phyloP scores from a whole-genome alignment of 2,329 filamentous ascomycete species.

The Achaetomium macrosporum region DNA sequence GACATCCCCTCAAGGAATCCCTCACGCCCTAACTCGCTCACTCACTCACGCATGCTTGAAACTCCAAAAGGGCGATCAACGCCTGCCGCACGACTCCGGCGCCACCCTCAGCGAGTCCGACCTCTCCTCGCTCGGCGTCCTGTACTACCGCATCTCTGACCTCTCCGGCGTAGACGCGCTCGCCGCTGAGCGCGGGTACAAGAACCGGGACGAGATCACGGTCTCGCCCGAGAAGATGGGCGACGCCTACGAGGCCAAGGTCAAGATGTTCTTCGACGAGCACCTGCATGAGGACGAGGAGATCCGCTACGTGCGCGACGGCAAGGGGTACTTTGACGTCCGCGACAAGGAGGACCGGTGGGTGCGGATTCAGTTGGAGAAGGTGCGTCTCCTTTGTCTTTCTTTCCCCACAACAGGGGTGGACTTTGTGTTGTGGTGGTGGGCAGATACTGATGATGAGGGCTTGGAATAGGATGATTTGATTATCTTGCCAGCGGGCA shows the following conservation, averaged over 20 bases:
- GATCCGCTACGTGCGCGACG: slow-evolving; percentile 88
- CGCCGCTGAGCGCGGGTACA: slow-evolving; percentile 72
- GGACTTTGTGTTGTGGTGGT: too few species aligned
- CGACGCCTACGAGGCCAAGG: slow-evolving; percentile 83
- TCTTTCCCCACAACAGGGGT: too few species aligned
- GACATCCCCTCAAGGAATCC: slow-evolving; percentile 1
- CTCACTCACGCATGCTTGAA: background rate
- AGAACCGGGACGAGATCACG: slow-evolving; percentile 88
- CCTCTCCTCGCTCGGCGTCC: slow-evolving; percentile 69
- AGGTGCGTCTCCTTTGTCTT: slow-evolving; percentile 41
- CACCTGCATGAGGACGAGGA: slow-evolving; percentile 98
- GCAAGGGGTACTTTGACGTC: slow-evolving; percentile 90
- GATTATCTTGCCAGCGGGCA: slow-evolving; percentile 88
- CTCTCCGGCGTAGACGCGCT: slow-evolving; percentile 66
- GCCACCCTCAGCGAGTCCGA: slow-evolving; percentile 58
- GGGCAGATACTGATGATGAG: background rate
- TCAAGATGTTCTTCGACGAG: slow-evolving; percentile 89
- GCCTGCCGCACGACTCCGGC: slow-evolving; percentile 81
- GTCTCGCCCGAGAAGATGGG: slow-evolving; percentile 85
- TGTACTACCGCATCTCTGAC: slow-evolving; percentile 65
- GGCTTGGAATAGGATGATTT: slow-evolving; percentile 56
- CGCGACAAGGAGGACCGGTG: slow-evolving; percentile 76
- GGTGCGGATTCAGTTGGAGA: slow-evolving; percentile 79
- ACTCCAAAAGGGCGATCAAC: slow-evolving; percentile 74
- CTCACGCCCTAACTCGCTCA: slow-evolving; percentile 5